Evolutionary conservation across 2,329 filamentous ascomycete species (phyloP), one percentile per base, ranked within the genome.

Genomic region (Hypoxylon sp.): DNA sequence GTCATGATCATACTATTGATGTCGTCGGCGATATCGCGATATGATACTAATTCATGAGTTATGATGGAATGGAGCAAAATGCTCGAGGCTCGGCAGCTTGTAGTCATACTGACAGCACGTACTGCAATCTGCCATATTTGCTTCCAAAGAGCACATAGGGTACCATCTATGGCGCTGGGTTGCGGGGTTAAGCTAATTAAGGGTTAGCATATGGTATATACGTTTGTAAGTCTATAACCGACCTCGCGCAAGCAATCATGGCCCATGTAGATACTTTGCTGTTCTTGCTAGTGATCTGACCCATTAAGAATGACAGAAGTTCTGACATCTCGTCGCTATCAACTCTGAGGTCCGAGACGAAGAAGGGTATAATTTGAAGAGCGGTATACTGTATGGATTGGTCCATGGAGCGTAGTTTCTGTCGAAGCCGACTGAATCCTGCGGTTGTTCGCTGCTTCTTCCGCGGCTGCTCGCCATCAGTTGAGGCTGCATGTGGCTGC

Each of bases 171-270:
- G 19, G 86, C 80, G 46, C 74, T 68, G 29, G 72, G 69, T 70
- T 86, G 83, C 51, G 81, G 74, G 31, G 85, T 82, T 73, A 86
- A 84, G 72, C 85, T 87, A 69, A 6, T 21, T 53, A n/a, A 60
- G 3, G 21, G 32, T 72, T 69, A 70, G 60, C 66, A 31, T 52
- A 50, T 42, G 39, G 11, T 11, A 39, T 56, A 29, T 24, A 27
- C 0, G 46, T 29, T 62, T 56, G 3, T 32, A 51, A 13, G 53
- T 31, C 44, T 15, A 52, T 60, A 24, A 79, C 85, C 76, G 82
- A 94, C 93, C 92, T 93, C 69, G 93, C 85, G 76, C 93, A 88
- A n/a, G 90, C 91, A 57, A 98, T 79, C 83, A 97, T 89, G 17
- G 93, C 91, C 96, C 96, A 99, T 0, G 90, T 93, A 6, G 90